Evolutionary conservation across 1,284 basidiomycete genomes (phyloP), one percentile per base, ranked within the genome.

Genomic region (Pseudozyma sp.): DNA sequence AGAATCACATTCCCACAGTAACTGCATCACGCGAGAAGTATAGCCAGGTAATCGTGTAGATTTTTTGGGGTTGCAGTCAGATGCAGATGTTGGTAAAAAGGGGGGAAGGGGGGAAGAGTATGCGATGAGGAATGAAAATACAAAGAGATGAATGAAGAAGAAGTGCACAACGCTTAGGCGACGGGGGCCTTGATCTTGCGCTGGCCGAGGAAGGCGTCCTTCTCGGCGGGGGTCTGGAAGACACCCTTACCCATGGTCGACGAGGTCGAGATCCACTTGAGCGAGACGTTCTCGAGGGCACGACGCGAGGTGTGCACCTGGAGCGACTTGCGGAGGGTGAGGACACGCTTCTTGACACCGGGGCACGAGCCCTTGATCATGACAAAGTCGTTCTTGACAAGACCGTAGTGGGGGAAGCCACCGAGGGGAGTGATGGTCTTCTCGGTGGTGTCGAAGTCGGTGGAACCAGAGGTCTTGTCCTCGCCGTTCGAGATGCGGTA

Each of bases 201-300:
- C 62, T 66, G 90, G 86, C 95, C 95, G 86, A 95, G 86, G 91
- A 97, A 97, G 84, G 93, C 90, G 79, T 89, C 88, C 90, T 96
- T 96, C 91, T 98, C 96, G 87, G 92, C 93, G 87, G 89, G 88
- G 53, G 94, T 96, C 89, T 97, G 95, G 94, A 94, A 95, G 50
- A 92, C 90, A 81, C 93, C 94, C 85, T 95, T 94, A 90, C 93
- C 83, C 54, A 85, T 72, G 87, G 96, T 97, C 87, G 94, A 95
- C 48, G 93, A 93, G 52, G 95, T 97, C 86, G 96, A 94, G 90
- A 98, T 97, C 88, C 96, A 96, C 88, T 98, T 99, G 90, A 99
- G 93, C 77, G 92, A 89, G 79, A 97, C 93, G 88, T 98, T 94
- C 90, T 99, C 94, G 83, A 97, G 89, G 85, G 80, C 82, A 58